A percentile compares a stretch with the other conserved stretches of the same genome.
phyloP scores from a whole-genome alignment of 176 grass and related monocot genomes.

The Metroxylon sagu region DNA sequence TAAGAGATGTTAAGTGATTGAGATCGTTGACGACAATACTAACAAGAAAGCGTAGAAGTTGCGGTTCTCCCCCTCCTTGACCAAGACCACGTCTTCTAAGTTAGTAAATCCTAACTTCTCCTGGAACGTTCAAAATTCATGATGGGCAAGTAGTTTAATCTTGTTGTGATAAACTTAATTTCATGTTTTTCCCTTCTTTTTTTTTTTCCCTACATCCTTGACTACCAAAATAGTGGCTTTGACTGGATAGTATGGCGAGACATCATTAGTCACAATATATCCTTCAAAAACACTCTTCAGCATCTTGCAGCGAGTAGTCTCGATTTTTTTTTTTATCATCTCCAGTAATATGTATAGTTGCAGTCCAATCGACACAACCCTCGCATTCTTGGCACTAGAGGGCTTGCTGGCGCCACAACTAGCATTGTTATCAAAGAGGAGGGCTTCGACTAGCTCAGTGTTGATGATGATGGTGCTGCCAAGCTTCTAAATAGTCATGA shows the following conservation, averaged over 20 bases:
- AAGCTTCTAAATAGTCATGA: slow-evolving; percentile 63
- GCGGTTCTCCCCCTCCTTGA: slow-evolving; percentile 52
- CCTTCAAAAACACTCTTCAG: slow-evolving; percentile 70
- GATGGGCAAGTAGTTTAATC: slow-evolving; percentile 77
- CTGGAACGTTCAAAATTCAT: slow-evolving; percentile 85
- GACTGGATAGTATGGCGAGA: slow-evolving; percentile 68
- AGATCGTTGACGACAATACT: too few relatives aligned
- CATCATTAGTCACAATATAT: slow-evolving; percentile 71
- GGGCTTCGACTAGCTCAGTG: slow-evolving; percentile 50
- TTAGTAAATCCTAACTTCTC: slow-evolving; percentile 79
- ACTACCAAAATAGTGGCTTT: slow-evolving; percentile 78
- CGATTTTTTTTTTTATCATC: slow-evolving; percentile 97
- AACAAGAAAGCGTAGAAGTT: too few relatives aligned
- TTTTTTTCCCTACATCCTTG: slow-evolving; percentile 86
- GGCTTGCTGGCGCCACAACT: slow-evolving; percentile 56
- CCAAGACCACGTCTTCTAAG: slow-evolving; percentile 58
- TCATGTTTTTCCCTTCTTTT: too few relatives aligned
- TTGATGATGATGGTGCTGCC: slow-evolving; percentile 67
- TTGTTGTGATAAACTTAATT: slow-evolving; percentile 89
- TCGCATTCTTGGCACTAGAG: slow-evolving; percentile 59
- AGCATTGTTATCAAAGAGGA: slow-evolving; percentile 82
- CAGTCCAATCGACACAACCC: slow-evolving; percentile 69
- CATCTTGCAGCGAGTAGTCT: slow-evolving; percentile 59
- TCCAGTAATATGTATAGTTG: slow-evolving; percentile 52
- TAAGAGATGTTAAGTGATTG: too few relatives aligned